A percentile compares a stretch with the other conserved stretches of the same genome.
Evolutionary conservation across 345 rosid genomes (phyloP).

Genomic region (Nephelium lappaceum): DNA sequence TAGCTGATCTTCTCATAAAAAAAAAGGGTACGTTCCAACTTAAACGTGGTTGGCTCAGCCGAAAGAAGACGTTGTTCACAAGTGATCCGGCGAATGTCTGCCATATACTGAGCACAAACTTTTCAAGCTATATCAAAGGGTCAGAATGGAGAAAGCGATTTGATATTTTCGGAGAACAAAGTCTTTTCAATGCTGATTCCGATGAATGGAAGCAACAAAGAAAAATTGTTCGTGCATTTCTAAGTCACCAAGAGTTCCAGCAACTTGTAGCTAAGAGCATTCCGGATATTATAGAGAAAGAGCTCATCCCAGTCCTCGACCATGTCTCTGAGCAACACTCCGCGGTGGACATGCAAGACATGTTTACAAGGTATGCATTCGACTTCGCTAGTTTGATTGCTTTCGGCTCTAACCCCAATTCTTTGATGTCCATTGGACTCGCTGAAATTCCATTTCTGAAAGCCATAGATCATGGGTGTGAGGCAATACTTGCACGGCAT

Average conservation of each 20-base stretch:
- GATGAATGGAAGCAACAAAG: not conserved
- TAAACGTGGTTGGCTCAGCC: constrained; percentile 12
- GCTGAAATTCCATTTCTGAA: not conserved
- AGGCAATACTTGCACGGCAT: not conserved
- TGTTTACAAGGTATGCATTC: constrained; percentile 25
- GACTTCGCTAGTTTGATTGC: constrained; percentile 20
- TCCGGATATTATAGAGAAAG: constrained; percentile 10
- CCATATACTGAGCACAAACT: constrained; percentile 26
- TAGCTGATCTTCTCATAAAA: constrained; percentile 1
- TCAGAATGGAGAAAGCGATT: not conserved
- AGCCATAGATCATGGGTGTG: not conserved
- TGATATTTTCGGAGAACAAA: not conserved
- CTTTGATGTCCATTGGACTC: not conserved
- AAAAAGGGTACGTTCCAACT: not conserved
- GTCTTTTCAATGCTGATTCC: not conserved
- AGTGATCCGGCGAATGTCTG: constrained; percentile 22
- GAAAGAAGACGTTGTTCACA: constrained; percentile 7
- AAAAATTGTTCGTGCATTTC: constrained; percentile 9
- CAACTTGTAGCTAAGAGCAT: not conserved
- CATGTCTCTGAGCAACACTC: not conserved
- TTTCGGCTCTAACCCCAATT: not conserved
- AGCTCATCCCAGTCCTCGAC: constrained; percentile 21
- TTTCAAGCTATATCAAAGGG: constrained; percentile 1
- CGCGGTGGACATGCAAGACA: constrained; percentile 13
- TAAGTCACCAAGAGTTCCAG: constrained; percentile 6